Base-by-base conservation (phyloP, 164 flowering plant species). In the Aristolochia contorta region DNA sequence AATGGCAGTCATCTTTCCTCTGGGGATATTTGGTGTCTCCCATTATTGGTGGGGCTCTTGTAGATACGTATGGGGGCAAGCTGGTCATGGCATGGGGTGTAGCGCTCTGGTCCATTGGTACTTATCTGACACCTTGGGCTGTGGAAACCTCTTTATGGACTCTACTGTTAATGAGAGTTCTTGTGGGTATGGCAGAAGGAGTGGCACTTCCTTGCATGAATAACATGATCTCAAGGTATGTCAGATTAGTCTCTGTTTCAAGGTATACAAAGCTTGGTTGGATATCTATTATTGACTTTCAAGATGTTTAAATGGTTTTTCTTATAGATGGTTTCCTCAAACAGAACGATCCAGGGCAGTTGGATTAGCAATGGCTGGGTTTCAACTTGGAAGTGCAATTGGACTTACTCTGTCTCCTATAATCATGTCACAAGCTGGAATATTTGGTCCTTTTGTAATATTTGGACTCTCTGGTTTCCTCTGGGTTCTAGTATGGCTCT, bases 121-220 rank as follows among this genome's bases (percentile, higher is more conserved):
- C 99, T 8, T 86, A 90, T 76, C 85, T 90, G 19, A 93, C 97
- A 46, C 97, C 97, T 16, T 90, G 92, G 92, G 96, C 97, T 59
- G 96, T 96, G 1, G 89, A 88, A 66, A 73, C 79, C 60, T 84
- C 92, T 47, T 46, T 93, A 12, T 85, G 75, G 84, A 84, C 85
- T 16, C 74, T 93, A 33, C 91, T 90, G 71, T 69, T 72, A 0
- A 74, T 72, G 77, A 79, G 97, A 52, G 84, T 77, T 61, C 64
- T 82, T 72, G 91, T 90, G 66, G 99, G 99, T 21, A 41, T 85
- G 32, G 99, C 99, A 0, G 99, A 90, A 82, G 99, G 97, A 12
- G 99, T 90, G 32, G 97, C 95, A 57, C 95, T 93, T 79, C 99
- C 99, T 77, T 79, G 90, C 79, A 93, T 93, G 99, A 93, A 93